Conservation (phyloP, 345 rosid species). For the Linum trigynum region DNA sequence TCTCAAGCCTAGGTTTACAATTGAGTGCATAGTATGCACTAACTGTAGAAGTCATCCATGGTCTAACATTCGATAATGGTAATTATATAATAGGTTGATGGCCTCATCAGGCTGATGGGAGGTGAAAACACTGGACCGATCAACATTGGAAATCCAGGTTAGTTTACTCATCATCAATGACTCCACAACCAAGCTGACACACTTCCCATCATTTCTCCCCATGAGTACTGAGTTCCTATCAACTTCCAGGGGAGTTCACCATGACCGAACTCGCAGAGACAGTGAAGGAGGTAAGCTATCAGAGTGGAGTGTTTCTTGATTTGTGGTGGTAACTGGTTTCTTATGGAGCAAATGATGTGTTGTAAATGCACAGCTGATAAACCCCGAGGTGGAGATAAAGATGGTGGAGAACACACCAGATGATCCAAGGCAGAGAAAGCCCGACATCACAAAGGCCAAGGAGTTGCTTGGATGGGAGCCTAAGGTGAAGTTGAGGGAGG, state of each 20-base stretch:
- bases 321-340: not conserved
- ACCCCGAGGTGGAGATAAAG: conserved; percentile 64
- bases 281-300: conserved; percentile 65
- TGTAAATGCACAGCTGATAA: conserved; percentile 45
- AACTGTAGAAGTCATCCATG: too few relatives aligned
- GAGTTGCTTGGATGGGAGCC: conserved; percentile 92
- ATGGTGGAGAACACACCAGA: conserved; percentile 91
- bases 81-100: conserved; percentile 51
- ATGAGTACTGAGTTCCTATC: not conserved
- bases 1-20: too few relatives aligned
- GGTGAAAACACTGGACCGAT: conserved; percentile 93
- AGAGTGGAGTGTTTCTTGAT: not conserved
- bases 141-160: conserved; percentile 83
- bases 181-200: too few relatives aligned
- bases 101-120: conserved; percentile 91
- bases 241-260: conserved; percentile 65
- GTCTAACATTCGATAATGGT: not conserved
- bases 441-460: conserved; percentile 75
- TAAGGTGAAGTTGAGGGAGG: conserved; percentile 66
- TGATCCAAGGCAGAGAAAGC: conserved; percentile 87
- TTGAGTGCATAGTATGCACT: too few relatives aligned
- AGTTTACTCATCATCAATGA: not conserved
- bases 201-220: not conserved
- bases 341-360: too few relatives aligned
- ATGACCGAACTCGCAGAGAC: conserved; percentile 86